Evolutionary conservation across 768 basidiomycete genomes (phyloP).

Genomic region (Kockovaella imperatae): DNA sequence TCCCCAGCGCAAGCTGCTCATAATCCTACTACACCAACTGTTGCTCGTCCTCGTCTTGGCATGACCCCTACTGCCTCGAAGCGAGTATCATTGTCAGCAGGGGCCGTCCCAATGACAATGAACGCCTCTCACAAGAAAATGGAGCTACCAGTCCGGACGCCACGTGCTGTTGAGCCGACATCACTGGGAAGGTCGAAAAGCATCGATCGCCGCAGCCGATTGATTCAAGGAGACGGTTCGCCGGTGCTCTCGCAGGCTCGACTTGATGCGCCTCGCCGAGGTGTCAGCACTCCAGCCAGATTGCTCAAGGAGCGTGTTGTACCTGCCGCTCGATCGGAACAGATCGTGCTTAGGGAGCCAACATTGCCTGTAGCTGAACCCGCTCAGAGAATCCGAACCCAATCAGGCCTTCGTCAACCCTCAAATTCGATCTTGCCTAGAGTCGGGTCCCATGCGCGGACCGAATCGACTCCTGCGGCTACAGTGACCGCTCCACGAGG

Average conservation of each 20-base stretch:
- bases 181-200: not conserved
- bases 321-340: too few relatives aligned
- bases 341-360: too few relatives aligned
- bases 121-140: slow-evolving; percentile 11
- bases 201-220: not conserved
- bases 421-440: too few relatives aligned
- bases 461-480: too few relatives aligned
- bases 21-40: not conserved
- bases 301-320: too few relatives aligned
- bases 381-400: too few relatives aligned
- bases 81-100: slow-evolving; percentile 26
- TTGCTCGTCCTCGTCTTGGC: not conserved
- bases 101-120: slow-evolving; percentile 14
- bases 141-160: slow-evolving; percentile 1
- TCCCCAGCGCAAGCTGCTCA: not conserved
- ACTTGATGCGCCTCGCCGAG: not conserved
- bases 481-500: too few relatives aligned
- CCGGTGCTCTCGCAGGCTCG: not conserved
- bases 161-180: not conserved
- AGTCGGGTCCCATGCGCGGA: too few relatives aligned
- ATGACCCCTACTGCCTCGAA: not conserved
- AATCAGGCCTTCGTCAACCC: too few relatives aligned
- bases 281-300: not conserved
- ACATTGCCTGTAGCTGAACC: too few relatives aligned
- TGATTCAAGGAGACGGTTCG: not conserved